Base-by-base conservation (phyloP, 495 filamentous ascomycete species). In the Chaetomium tenue region DNA sequence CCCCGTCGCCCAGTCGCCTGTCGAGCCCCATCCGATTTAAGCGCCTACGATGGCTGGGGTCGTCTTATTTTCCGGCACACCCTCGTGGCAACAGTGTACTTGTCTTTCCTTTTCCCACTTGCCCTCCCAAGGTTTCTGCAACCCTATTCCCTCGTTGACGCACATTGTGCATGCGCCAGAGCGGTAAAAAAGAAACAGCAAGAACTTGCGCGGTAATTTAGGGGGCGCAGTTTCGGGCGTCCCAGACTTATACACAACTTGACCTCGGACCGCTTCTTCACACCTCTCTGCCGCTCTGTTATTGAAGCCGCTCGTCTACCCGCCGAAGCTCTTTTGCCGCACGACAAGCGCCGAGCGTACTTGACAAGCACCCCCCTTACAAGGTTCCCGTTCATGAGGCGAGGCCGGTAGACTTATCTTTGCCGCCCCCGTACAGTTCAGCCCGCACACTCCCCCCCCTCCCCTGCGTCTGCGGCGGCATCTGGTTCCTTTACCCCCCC, bases 1-100 rank as follows among this genome's bases (percentile, higher is more conserved):
- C 72, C 74, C 74, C 74, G 68, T 76, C 69, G 73, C 71, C 74
- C 74, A 75, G 68, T 76, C 69, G 73, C 71, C 70, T 69, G 63
- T 60, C 65, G 64, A 60, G 52, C 60, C 33, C 52, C 48, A 47
- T 52, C 51, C 59, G 53, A 51, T 59, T 70, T 75, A 75, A 75
- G 74, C 74, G 74, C 65, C 71, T 70, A 57, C 63, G 58, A 65
- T 63, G 63, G 62, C 65, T 69, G 60, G 66, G 52, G 44, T 51
- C 33, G 51, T 69, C 64, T 71, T 70, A 68, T 73, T 70, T 69
- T 60, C 65, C 61, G 59, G 52, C 71, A 72, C 70, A 76, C 69
- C 60, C 70, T 61, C 70, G 53, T 59, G 30, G 40, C 52, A 63
- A 40, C 60, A 47, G 30, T 58, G 37, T 66, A 30, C 46, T 50